phyloP scores from a whole-genome alignment of 768 basidiomycete genomes.

The Baorangia bicolor region DNA sequence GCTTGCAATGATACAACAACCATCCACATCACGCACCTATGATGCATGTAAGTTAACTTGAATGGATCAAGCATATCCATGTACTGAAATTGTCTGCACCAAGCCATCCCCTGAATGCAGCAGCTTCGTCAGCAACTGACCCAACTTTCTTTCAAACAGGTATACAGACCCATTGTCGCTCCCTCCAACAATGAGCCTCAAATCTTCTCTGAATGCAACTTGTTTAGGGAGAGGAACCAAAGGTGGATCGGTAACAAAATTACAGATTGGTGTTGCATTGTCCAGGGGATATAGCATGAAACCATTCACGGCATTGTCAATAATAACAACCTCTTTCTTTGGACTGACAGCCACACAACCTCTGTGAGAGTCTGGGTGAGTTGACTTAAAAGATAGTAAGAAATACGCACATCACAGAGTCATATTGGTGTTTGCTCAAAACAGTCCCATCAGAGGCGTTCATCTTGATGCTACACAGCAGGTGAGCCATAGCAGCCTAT shows the following conservation, averaged over 20 bases:
- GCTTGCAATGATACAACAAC: slow-evolving; percentile 6
- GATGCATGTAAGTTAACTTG: background rate
- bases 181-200: slow-evolving; percentile 4
- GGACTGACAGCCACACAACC: background rate
- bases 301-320: slow-evolving; percentile 7
- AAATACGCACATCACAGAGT: slow-evolving; percentile 5
- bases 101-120: background rate
- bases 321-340: slow-evolving; percentile 1
- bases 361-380: background rate
- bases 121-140: background rate
- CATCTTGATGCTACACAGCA: background rate
- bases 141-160: slow-evolving; percentile 4
- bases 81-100: background rate
- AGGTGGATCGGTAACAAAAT: slow-evolving; percentile 1
- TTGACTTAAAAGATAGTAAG: background rate
- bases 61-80: background rate
- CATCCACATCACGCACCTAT: background rate
- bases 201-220: slow-evolving; percentile 10
- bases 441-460: background rate
- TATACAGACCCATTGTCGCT: slow-evolving; percentile 8
- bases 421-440: background rate
- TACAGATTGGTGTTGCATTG: background rate
- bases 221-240: slow-evolving; percentile 1
- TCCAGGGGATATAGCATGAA: slow-evolving; percentile 9
- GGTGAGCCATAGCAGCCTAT: background rate